Conservation (phyloP, 1,284 basidiomycete species). For the Porphyrellus sp. region DNA sequence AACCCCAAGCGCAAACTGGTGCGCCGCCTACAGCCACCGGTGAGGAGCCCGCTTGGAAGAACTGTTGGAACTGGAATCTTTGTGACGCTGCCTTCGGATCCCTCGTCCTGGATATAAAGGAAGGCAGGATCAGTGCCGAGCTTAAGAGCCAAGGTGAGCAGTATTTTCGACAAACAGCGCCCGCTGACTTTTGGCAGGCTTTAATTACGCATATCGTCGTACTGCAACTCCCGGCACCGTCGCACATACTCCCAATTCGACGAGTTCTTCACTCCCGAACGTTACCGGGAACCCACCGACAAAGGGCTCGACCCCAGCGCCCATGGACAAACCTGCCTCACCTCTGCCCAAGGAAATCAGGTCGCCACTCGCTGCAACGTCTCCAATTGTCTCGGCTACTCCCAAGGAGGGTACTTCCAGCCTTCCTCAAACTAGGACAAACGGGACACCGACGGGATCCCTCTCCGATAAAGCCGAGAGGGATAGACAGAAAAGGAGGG, state of each 20-base stretch:
- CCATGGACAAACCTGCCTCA: conserved; percentile 41
- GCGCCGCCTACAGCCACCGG: conserved; percentile 51
- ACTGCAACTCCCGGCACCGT: conserved; percentile 51
- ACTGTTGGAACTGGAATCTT: conserved; percentile 98
- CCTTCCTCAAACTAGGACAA: conserved; percentile 34
- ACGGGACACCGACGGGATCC: conserved; percentile 40
- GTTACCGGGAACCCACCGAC: conserved; percentile 33
- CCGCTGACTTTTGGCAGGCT: conserved; percentile 51
- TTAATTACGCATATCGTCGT: conserved; percentile 93
- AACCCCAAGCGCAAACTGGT: conserved; percentile 55
- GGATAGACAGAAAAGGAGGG: conserved; percentile 54
- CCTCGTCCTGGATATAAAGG: conserved; percentile 84
- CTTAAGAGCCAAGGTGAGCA: conserved; percentile 83
- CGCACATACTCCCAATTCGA: conserved; percentile 42
- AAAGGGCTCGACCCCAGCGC: conserved; percentile 39
- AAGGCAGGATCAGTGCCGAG: conserved; percentile 89
- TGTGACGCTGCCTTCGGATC: conserved; percentile 93
- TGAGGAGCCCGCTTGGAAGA: conserved; percentile 93
- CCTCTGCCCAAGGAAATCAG: conserved; percentile 36
- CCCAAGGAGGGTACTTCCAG: conserved; percentile 31
- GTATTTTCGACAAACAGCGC: neutral
- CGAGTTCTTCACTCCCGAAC: conserved; percentile 37
- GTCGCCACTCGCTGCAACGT: conserved; percentile 27
- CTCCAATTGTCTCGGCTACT: conserved; percentile 34
- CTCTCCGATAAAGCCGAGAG: conserved; percentile 44